Conservation (phyloP, 176 grass and related monocot species). For the Sorghum bicolor region Sorghum_bicolor_NCBIv3 NC_012876.2:65083501-65084000, state of each 20-base stretch:
- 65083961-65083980: conserved; percentile 74
- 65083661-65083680: conserved; percentile 31
- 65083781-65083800: conserved; percentile 43
- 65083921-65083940: conserved; percentile 81
- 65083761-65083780: conserved; percentile 52
- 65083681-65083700: conserved; percentile 28
- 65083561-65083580: neutral
- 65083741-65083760: conserved; percentile 28
- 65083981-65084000: conserved; percentile 73
- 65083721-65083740: conserved; percentile 21
- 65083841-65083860: neutral
- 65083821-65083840: conserved; percentile 24
- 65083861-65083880: neutral
- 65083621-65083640: conserved; percentile 44
- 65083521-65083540: neutral
- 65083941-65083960: conserved; percentile 81
- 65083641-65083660: conserved; percentile 13
- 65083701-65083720: conserved; percentile 28
- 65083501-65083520: neutral
- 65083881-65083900: neutral
- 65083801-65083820: conserved; percentile 39
- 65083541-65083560: neutral
- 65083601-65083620: conserved; percentile 32
- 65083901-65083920: neutral
- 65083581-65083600: neutral